These are phyloP conservation scores for Candida fluviatilis DNA, from an alignment of 805 yeast genomes.

Conservation along the genomic window DNA sequence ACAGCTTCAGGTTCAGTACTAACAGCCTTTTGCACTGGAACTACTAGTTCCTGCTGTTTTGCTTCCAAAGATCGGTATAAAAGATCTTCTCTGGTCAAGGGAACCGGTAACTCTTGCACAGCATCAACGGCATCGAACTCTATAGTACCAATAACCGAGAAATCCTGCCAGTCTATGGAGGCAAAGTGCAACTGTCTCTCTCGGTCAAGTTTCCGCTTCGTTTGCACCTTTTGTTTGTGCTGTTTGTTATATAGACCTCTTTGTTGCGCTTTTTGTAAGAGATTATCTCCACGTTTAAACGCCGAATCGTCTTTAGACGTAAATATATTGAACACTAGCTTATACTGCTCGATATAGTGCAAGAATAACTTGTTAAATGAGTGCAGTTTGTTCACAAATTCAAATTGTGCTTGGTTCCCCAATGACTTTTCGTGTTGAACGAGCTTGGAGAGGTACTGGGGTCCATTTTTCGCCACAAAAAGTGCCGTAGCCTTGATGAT, in stretches of 20 bases:
- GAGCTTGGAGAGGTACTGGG: slow-evolving; percentile 28
- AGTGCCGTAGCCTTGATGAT: slow-evolving; percentile 70
- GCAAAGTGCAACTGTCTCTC: slow-evolving; percentile 51
- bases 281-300: slow-evolving; percentile 16
- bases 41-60: slow-evolving; percentile 31
- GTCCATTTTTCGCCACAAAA: slow-evolving; percentile 60
- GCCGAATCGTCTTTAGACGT: slow-evolving; percentile 9
- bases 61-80: slow-evolving; percentile 58
- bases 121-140: slow-evolving; percentile 60
- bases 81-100: slow-evolving; percentile 55
- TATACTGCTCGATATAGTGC: slow-evolving; percentile 55
- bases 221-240: slow-evolving; percentile 22
- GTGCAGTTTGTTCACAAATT: slow-evolving; percentile 58
- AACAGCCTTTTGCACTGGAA: slow-evolving; percentile 11
- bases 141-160: slow-evolving; percentile 64
- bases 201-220: slow-evolving; percentile 19
- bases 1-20: slow-evolving; percentile 4
- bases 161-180: slow-evolving; percentile 85
- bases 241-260: slow-evolving; percentile 54
- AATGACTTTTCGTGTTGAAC: slow-evolving; percentile 32
- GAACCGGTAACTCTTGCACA: slow-evolving; percentile 50
- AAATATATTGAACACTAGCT: slow-evolving; percentile 14
- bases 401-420: slow-evolving; percentile 54
- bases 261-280: slow-evolving; percentile 44
- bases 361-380: slow-evolving; percentile 53